Evolutionary conservation across 257 asterid genomes (phyloP), one percentile per base, ranked within the genome.

Genomic region (Pogostemon cablin): DNA sequence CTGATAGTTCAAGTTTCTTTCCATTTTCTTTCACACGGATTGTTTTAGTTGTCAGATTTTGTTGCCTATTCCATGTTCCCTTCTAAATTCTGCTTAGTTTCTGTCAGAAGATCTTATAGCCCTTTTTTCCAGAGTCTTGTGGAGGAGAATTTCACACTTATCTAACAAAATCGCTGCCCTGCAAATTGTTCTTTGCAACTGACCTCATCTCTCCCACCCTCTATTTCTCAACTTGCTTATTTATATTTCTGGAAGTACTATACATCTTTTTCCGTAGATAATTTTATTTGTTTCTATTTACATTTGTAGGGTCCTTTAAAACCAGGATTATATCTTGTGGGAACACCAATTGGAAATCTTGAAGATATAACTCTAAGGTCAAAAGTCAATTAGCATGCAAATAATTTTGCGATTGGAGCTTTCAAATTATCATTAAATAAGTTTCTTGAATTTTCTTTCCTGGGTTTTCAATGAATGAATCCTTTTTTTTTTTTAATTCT

Each of bases 311-410:
- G 90, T 52, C 87, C 96, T 76, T 71, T 91, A 79, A 78, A 87
- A 81, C 90, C 96, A 65, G 99, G 97, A 48, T 70, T 91, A 35
- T 93, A 93, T 86, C 81, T 93, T 35, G 96, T 93, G 7, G 97
- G 95, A 74, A 93, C 97, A 6, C 97, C 99, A 54, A 89, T 93
- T 64, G 97, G 99, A 67, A 93, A 89, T 86, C 98, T 93, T 77
- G 98, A 91, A 81, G 98, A 93, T 78, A 93, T 93, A 73, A 93
- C 99, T 56, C 75, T 88, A 38, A 81, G 97, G 96, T 90, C 62
- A 71, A 38, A 81, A 95, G 95, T 88, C 62, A 71, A 43, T 70
- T 60, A 15, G 15, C 52, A 41, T 43, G 12, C 17, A 47, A 65
- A 64, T 49, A 68, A 38, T 41, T 37, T 39, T 62, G 73, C 17